These are phyloP conservation scores for Phialophora expanda DNA, from an alignment of 2,329 filamentous ascomycete species.

Conservation along the genomic window DNA sequence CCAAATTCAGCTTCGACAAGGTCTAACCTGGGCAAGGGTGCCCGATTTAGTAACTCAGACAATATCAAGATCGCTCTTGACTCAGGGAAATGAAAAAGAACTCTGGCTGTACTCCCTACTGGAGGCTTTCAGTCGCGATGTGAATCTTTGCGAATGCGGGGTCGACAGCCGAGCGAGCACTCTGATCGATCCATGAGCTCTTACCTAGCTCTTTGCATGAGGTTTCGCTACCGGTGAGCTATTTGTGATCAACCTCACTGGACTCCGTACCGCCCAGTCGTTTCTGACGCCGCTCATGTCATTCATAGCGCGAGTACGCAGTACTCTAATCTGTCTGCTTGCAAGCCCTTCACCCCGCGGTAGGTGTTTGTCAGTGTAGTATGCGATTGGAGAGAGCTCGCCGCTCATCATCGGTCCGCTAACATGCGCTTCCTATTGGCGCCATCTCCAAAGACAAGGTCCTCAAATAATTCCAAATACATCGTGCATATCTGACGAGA, in stretches of 20 bases:
- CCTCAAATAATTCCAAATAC: slow-evolving; percentile 6
- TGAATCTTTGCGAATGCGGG: not conserved
- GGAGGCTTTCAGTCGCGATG: not conserved
- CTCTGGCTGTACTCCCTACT: not conserved
- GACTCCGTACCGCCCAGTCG: not conserved
- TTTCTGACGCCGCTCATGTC: not conserved
- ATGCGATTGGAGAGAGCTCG: not conserved
- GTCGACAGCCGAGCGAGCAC: not conserved
- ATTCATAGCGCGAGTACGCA: not conserved
- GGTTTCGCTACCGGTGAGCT: not conserved
- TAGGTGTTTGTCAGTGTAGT: not conserved
- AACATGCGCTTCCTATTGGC: not conserved
- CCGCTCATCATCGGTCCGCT: not conserved
- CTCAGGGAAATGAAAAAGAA: not conserved
- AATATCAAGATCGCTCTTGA: not conserved
- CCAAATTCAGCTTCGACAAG: slow-evolving; percentile 1
- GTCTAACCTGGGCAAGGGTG: slow-evolving; percentile 4
- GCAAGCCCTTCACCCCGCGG: not conserved
- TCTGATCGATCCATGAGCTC: not conserved
- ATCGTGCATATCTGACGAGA: not conserved
- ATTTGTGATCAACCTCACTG: not conserved
- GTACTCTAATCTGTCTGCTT: not conserved
- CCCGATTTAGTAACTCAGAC: not conserved
- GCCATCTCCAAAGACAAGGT: not conserved
- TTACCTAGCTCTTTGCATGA: not conserved